Percentiles rank a stretch among this genome's conserved stretches.
phyloP scores from a whole-genome alignment of 1,139 yeast genomes.

The Wickerhamomyces sp. region DNA sequence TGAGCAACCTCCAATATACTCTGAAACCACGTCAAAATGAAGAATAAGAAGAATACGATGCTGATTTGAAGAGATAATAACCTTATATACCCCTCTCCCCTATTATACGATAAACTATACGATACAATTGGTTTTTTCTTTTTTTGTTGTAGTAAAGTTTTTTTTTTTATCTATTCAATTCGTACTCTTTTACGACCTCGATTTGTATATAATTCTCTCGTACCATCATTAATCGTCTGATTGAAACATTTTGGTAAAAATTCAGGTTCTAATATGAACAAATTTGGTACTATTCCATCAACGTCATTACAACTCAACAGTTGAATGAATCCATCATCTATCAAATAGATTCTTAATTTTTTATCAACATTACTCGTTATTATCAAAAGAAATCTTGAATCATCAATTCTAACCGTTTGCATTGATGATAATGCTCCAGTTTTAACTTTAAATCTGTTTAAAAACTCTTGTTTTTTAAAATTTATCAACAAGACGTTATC shows the following conservation, averaged over 20 bases:
- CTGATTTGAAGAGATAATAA: too few relatives aligned
- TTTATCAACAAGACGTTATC: conserved; percentile 15
- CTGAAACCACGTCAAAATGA: too few relatives aligned
- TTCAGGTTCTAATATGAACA: conserved; percentile 6
- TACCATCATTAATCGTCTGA: too few relatives aligned
- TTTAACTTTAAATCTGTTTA: conserved; percentile 12
- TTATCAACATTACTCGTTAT: conserved; percentile 14
- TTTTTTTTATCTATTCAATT: not conserved
- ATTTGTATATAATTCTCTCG: too few relatives aligned
- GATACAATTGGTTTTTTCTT: too few relatives aligned
- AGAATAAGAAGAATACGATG: too few relatives aligned
- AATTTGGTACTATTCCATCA: conserved; percentile 7
- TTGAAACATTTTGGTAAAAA: conserved; percentile 5
- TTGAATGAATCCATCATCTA: conserved; percentile 10
- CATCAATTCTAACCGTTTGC: not conserved
- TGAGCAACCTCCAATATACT: conserved; percentile 14
- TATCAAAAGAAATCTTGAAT: conserved; percentile 6
- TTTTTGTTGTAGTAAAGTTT: too few relatives aligned
- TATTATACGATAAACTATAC: too few relatives aligned
- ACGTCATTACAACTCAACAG: conserved; percentile 7
- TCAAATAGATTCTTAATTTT: conserved; percentile 9
- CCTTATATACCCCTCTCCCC: too few relatives aligned
- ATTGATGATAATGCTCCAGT: conserved; percentile 20
- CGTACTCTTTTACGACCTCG: not conserved
- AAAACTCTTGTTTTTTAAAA: conserved; percentile 3